Evolutionary conservation across 2,329 filamentous ascomycete species (phyloP).

Genomic region (Ceratocystiopsis brevicomis): DNA sequence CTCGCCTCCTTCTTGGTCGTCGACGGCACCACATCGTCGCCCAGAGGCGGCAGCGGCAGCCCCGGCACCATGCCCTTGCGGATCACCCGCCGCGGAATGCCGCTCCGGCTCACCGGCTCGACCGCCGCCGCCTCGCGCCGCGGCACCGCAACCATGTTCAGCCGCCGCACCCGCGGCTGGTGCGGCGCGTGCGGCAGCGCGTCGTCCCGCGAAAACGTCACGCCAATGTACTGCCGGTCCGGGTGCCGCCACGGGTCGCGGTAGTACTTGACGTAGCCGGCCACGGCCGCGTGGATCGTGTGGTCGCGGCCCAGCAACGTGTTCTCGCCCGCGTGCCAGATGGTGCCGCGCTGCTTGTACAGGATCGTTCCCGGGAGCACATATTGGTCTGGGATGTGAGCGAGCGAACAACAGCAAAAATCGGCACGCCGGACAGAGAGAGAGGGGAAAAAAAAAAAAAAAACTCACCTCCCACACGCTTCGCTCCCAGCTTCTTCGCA

Average conservation of each 20-base stretch:
- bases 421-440: too few species aligned
- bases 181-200: conserved; percentile 59
- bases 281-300: conserved; percentile 71
- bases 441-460: neutral
- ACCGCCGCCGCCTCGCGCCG: conserved; percentile 15
- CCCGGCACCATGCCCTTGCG: conserved; percentile 10
- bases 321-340: conserved; percentile 92
- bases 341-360: conserved; percentile 86
- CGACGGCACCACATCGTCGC: neutral
- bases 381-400: conserved; percentile 48
- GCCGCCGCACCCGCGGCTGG: conserved; percentile 51
- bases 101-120: conserved; percentile 18
- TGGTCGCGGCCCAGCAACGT: conserved; percentile 89
- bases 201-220: conserved; percentile 69
- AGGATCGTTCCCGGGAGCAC: conserved; percentile 95
- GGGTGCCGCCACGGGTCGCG: conserved; percentile 67
- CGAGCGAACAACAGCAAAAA: neutral
- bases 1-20: conserved; percentile 2
- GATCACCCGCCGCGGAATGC: conserved; percentile 16
- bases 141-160: conserved; percentile 48
- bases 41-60: too few species aligned
- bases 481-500: conserved; percentile 77
- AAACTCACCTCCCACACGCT: conserved; percentile 64
- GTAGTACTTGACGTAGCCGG: conserved; percentile 95
- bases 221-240: conserved; percentile 83